A percentile compares a stretch with the other conserved stretches of the same genome.
phyloP scores from a whole-genome alignment of 352 stramenopile species.

The Plasmopara halstedii region DNA sequence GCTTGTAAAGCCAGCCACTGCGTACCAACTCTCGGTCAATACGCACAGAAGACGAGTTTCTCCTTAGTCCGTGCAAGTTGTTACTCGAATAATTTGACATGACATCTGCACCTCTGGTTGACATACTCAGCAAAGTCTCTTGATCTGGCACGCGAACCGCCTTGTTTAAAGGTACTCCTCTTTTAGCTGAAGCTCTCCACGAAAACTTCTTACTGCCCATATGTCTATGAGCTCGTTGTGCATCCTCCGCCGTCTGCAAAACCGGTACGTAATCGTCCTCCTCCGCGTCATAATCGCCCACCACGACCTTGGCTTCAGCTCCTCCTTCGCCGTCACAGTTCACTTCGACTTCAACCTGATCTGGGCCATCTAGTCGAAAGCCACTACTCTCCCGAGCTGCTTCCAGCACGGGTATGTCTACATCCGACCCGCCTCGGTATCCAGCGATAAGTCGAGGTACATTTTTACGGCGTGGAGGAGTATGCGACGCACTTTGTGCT shows the following conservation, averaged over 20 bases:
- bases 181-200: slow-evolving; percentile 28
- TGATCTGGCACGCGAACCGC: slow-evolving; percentile 31
- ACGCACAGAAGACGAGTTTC: slow-evolving; percentile 21
- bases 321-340: slow-evolving; percentile 28
- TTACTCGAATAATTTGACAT: slow-evolving; percentile 28
- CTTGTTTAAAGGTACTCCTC: slow-evolving; percentile 15
- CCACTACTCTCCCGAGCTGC: slow-evolving; percentile 25
- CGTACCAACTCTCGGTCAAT: slow-evolving; percentile 44
- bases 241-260: slow-evolving; percentile 60
- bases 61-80: slow-evolving; percentile 30
- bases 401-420: slow-evolving; percentile 71
- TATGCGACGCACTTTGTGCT: slow-evolving; percentile 4
- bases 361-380: slow-evolving; percentile 35
- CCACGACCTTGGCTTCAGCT: slow-evolving; percentile 23
- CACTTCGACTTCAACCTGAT: slow-evolving; percentile 21
- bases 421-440: slow-evolving; percentile 19
- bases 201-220: slow-evolving; percentile 46
- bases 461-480: slow-evolving; percentile 2
- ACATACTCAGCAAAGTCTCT: slow-evolving; percentile 47
- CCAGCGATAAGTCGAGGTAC: background rate
- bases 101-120: slow-evolving; percentile 27
- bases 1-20: slow-evolving; percentile 51
- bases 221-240: slow-evolving; percentile 22
- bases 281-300: slow-evolving; percentile 29
- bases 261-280: slow-evolving; percentile 59